phyloP scores from a whole-genome alignment of 768 basidiomycete genomes.

The Leccinum olivaceopallidum region DNA sequence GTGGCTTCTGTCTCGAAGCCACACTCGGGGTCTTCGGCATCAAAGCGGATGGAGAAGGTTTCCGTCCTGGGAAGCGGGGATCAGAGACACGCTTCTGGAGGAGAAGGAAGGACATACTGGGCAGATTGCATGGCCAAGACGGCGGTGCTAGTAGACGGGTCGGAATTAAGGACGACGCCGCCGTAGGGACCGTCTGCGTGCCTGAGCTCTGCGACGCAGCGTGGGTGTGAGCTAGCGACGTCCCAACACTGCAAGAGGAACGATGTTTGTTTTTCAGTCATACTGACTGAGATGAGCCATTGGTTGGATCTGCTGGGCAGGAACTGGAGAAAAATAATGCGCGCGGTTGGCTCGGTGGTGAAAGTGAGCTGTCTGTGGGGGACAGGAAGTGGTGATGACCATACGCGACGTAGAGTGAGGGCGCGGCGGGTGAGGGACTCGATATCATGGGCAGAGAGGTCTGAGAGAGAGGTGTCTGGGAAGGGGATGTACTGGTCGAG shows the following conservation, averaged over 20 bases:
- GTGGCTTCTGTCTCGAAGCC: slow-evolving; percentile 38
- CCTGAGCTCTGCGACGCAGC: slow-evolving; percentile 43
- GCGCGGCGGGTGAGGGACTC: slow-evolving; percentile 44
- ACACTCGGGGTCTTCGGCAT: slow-evolving; percentile 34
- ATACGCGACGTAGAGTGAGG: slow-evolving; percentile 46
- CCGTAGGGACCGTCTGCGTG: slow-evolving; percentile 37
- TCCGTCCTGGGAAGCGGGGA: slow-evolving; percentile 36
- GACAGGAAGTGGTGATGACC: slow-evolving; percentile 45
- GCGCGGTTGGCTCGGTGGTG: slow-evolving; percentile 29
- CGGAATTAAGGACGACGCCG: slow-evolving; percentile 50
- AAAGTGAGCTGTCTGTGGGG: slow-evolving; percentile 30
- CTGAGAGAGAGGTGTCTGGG: slow-evolving; percentile 38
- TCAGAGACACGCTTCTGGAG: not conserved
- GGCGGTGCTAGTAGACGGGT: slow-evolving; percentile 30
- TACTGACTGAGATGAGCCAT: slow-evolving; percentile 49
- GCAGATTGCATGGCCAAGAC: slow-evolving; percentile 45
- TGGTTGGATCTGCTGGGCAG: slow-evolving; percentile 42
- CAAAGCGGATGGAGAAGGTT: slow-evolving; percentile 41
- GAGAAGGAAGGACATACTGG: slow-evolving; percentile 31
- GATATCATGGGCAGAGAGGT: slow-evolving; percentile 44
- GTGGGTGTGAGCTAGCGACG: slow-evolving; percentile 32
- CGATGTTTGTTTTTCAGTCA: slow-evolving; percentile 20
- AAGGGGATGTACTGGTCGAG: slow-evolving; percentile 46
- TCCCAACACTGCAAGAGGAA: slow-evolving; percentile 62
- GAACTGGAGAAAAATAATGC: slow-evolving; percentile 48